phyloP scores from a whole-genome alignment of 257 asterid genomes.

The Hygrophila difformis region DNA sequence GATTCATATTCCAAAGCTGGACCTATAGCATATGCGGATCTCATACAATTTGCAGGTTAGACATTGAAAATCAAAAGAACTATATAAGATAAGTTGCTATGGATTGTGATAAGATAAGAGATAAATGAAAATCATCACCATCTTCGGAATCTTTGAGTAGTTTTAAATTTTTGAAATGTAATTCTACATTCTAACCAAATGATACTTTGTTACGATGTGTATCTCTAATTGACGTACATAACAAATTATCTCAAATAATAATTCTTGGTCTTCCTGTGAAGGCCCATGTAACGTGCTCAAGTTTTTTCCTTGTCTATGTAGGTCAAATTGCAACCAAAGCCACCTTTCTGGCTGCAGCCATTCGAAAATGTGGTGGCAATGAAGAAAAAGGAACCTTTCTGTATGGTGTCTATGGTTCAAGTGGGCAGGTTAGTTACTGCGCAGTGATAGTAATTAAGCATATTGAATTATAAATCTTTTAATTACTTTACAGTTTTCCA shows the following conservation, averaged over 20 bases:
- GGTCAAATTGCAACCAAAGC: constrained; percentile 92
- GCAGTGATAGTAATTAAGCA: constrained; percentile 2
- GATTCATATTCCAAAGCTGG: constrained; percentile 79
- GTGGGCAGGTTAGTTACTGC: constrained; percentile 57
- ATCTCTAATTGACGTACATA: too few species aligned
- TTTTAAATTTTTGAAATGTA: too few species aligned
- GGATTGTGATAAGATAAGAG: background rate
- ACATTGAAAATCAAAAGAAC: constrained; percentile 9
- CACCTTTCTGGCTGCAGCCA: constrained; percentile 78
- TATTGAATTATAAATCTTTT: too few species aligned
- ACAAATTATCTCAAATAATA: too few species aligned
- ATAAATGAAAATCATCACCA: background rate
- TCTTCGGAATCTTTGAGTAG: too few species aligned
- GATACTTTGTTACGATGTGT: too few species aligned
- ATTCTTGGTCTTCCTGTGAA: background rate
- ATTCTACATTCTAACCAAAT: too few species aligned
- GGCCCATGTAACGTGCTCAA: constrained; percentile 2
- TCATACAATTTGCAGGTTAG: constrained; percentile 74
- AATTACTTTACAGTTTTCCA: too few species aligned
- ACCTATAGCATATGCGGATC: constrained; percentile 86
- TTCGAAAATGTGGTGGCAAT: constrained; percentile 89
- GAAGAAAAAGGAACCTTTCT: constrained; percentile 71
- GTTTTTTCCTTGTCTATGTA: constrained; percentile 28
- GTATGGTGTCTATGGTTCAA: constrained; percentile 84
- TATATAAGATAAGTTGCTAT: too few species aligned